Conservation (phyloP, 2,329 filamentous ascomycete genomes). For the Pseudogymnoascus sp. region DNA sequence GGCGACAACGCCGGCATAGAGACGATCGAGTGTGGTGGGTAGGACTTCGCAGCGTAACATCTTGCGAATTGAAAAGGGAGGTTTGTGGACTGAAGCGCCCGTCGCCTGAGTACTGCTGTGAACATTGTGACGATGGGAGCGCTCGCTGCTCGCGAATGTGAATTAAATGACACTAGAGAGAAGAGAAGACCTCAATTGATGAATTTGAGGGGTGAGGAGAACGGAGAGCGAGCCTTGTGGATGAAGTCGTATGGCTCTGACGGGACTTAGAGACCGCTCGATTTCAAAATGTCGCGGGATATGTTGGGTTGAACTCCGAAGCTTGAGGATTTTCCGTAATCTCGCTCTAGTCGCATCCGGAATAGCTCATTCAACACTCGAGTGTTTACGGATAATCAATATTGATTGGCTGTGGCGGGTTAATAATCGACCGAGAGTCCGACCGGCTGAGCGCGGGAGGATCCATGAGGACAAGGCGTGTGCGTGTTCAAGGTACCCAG, state of each 20-base stretch:
- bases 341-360: not conserved
- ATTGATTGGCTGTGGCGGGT: not conserved
- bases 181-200: constrained; percentile 3
- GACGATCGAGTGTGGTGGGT: constrained; percentile 88
- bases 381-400: not conserved
- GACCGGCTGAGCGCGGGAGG: not conserved
- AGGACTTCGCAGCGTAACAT: constrained; percentile 59
- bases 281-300: constrained; percentile 6
- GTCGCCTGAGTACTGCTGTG: constrained; percentile 56
- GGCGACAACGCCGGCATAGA: constrained; percentile 97
- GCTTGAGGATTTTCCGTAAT: constrained; percentile 7
- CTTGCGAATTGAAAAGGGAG: constrained; percentile 49
- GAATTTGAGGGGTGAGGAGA: not conserved
- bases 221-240: not conserved
- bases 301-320: constrained; percentile 7
- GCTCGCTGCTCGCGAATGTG: not conserved
- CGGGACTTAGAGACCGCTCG: constrained; percentile 2
- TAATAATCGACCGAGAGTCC: not conserved
- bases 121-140: constrained; percentile 42
- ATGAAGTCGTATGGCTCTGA: not conserved
- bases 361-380: constrained; percentile 2
- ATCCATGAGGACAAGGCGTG: not conserved
- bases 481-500: not conserved
- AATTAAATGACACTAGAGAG: not conserved
- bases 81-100: constrained; percentile 45